Percentiles rank a stretch among this genome's conserved stretches.
These are phyloP conservation scores for Xanthoparmelia taractica DNA, from an alignment of 495 filamentous ascomycete species.

Conservation along the genomic window DNA sequence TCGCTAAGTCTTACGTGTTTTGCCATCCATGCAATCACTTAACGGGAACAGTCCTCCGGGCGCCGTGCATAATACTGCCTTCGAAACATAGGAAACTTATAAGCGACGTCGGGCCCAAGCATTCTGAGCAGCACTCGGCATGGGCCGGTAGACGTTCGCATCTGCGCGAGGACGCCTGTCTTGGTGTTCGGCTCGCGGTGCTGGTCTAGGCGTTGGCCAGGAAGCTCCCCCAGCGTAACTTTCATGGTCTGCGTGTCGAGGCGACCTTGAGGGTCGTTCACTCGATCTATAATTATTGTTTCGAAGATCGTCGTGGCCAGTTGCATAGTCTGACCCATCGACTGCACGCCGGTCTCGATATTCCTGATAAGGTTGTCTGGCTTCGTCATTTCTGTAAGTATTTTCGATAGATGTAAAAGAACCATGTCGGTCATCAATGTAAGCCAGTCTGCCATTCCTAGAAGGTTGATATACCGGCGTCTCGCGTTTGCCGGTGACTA, in stretches of 20 bases:
- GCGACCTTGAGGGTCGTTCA: conserved; percentile 8
- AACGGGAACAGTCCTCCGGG: not conserved
- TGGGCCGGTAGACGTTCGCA: conserved; percentile 28
- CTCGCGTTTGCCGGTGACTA: conserved; percentile 5
- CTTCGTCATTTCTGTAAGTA: not conserved
- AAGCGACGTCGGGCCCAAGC: conserved; percentile 32
- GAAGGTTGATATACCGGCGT: not conserved
- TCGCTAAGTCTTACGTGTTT: not conserved
- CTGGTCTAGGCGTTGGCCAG: conserved; percentile 1
- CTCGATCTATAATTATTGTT: conserved; percentile 4
- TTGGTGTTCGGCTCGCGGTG: not conserved
- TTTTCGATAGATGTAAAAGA: conserved; percentile 3
- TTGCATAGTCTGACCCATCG: not conserved
- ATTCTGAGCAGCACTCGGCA: conserved; percentile 35
- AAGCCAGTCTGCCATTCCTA: not conserved
- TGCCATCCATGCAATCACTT: not conserved
- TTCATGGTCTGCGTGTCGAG: conserved; percentile 1
- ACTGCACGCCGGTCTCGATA: not conserved
- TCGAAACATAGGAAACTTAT: conserved; percentile 6
- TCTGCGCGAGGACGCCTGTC: not conserved
- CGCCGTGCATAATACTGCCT: not conserved
- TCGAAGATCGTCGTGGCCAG: conserved; percentile 3
- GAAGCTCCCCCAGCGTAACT: conserved; percentile 4
- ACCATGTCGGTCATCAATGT: not conserved
- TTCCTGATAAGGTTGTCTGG: not conserved